Percentiles rank a stretch among this genome's conserved stretches.
phyloP scores from a whole-genome alignment of 2,329 filamentous ascomycete genomes.

The Alternaria panax region DNA sequence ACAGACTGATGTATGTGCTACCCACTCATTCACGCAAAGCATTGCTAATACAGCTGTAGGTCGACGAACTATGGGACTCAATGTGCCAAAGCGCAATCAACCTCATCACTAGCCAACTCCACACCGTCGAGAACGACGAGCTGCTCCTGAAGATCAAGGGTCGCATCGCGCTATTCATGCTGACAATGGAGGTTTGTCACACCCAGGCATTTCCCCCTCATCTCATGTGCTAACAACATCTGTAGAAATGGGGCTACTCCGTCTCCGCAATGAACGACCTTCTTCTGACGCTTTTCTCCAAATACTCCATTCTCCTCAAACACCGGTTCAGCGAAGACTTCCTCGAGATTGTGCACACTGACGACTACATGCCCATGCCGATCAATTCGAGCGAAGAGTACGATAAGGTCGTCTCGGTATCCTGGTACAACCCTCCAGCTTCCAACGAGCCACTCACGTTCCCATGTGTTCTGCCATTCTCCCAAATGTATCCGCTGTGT shows the following conservation, averaged over 20 bases:
- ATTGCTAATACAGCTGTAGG: conserved; percentile 55
- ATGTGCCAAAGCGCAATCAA: conserved; percentile 90
- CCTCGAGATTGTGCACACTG: conserved; percentile 86
- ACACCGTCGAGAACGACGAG: conserved; percentile 85
- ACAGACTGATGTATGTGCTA: conserved; percentile 75
- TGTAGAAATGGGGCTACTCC: conserved; percentile 85
- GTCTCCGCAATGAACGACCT: conserved; percentile 83
- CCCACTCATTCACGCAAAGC: not conserved
- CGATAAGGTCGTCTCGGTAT: conserved; percentile 93
- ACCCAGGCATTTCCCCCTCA: not conserved
- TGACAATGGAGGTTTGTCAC: conserved; percentile 88
- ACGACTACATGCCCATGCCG: conserved; percentile 99
- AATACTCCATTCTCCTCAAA: conserved; percentile 91
- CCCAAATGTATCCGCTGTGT: conserved; percentile 97
- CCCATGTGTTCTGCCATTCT: conserved; percentile 95
- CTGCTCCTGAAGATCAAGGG: conserved; percentile 93
- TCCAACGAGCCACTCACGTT: conserved; percentile 70
- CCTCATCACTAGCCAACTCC: conserved; percentile 80
- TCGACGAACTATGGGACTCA: conserved; percentile 98
- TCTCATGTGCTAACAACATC: conserved; percentile 10
- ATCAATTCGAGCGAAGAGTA: conserved; percentile 91
- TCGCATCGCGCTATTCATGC: conserved; percentile 90
- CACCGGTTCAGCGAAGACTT: conserved; percentile 94
- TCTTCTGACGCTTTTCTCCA: conserved; percentile 87
- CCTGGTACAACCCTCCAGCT: conserved; percentile 80